phyloP scores from a whole-genome alignment of 2,329 filamentous ascomycete genomes.

The Diaporthe aspalathi region DNA sequence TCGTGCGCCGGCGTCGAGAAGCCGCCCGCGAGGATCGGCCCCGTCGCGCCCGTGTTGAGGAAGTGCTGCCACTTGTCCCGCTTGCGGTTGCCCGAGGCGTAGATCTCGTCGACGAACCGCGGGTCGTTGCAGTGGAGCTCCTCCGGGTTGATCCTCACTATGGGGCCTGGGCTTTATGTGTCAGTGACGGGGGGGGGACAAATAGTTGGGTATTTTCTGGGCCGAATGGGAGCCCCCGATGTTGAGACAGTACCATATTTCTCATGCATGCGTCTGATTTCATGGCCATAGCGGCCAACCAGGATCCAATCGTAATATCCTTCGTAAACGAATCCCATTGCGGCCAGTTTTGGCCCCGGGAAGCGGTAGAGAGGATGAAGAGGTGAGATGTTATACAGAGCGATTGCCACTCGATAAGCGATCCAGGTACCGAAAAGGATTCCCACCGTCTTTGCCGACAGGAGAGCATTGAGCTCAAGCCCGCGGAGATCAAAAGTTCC shows the following conservation, averaged over 20 bases:
- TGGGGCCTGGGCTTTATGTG: slow-evolving; percentile 41
- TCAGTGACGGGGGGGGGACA: background rate
- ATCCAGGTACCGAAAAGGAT: background rate
- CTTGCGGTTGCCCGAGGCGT: slow-evolving; percentile 40
- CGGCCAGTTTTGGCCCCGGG: slow-evolving; percentile 22
- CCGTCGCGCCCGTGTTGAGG: slow-evolving; percentile 25
- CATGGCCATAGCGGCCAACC: slow-evolving; percentile 3
- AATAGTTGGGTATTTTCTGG: too few species aligned
- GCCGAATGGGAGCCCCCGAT: too few species aligned
- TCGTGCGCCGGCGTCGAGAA: slow-evolving; percentile 46
- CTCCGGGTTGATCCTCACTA: slow-evolving; percentile 54
- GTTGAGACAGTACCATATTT: background rate
- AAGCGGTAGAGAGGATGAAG: slow-evolving; percentile 19
- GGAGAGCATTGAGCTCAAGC: background rate
- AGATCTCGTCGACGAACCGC: slow-evolving; percentile 45
- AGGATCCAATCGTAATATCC: slow-evolving; percentile 28
- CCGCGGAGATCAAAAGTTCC: background rate
- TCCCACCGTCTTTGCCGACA: background rate
- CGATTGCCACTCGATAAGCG: background rate
- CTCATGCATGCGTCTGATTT: slow-evolving; percentile 29
- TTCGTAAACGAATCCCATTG: slow-evolving; percentile 22
- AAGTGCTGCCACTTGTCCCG: slow-evolving; percentile 39
- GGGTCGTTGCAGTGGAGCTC: slow-evolving; percentile 53
- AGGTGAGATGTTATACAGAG: slow-evolving; percentile 31
- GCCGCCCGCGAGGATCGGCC: slow-evolving; percentile 23